Evolutionary conservation across 768 basidiomycete species (phyloP), one percentile per base, ranked within the genome.

Genomic region (Boletellus ananas): DNA sequence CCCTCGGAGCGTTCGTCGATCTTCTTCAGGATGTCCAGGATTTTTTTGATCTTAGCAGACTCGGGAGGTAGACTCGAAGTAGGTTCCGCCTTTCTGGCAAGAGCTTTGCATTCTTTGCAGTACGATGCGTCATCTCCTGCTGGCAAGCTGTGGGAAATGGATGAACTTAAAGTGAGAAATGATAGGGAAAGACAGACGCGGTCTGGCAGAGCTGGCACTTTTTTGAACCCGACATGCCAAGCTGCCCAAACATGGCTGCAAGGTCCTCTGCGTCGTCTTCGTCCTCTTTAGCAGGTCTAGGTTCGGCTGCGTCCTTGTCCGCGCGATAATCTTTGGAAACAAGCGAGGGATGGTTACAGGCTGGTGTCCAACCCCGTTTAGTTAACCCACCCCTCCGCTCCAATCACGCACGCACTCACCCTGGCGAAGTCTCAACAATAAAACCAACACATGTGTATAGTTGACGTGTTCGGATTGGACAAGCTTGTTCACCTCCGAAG

Each of bases 281-380:
- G 10, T 76, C 78, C 6, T 73, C 72, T 58, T 79, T 76, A 20
- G 76, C 71, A 5, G 76, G 65, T 49, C 77, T 80, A 6, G 86
- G 78, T 9, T 90, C 86, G 6, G 94, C 72, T 0, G 89, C 93
- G 42, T 90, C 90, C 18, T 75, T 70, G 61, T 94, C 93, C 13
- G 74, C 68, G 65, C 75, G 76, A 70, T 85, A 85, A 65, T 88
- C 87, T 53, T 87, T 83, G 3, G 84, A 79, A 13, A 95, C 84
- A 10, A 96, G 78, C 0, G 80, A 75, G 0, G 94, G 93, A 60
- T 96, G 94, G 58, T 92, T 88, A 64, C 94, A 97, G 0, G 94
- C 94, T 95, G 48, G 29, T 9, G 20, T 31, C 42, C 40, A 31
- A 52, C 7, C 8, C 29, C 27, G 17, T 40, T 21, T 46, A 18